A percentile compares a stretch with the other conserved stretches of the same genome.
Evolutionary conservation across 75 land plant species (phyloP).

Genomic region (Selaginella moellendorffii): DNA sequence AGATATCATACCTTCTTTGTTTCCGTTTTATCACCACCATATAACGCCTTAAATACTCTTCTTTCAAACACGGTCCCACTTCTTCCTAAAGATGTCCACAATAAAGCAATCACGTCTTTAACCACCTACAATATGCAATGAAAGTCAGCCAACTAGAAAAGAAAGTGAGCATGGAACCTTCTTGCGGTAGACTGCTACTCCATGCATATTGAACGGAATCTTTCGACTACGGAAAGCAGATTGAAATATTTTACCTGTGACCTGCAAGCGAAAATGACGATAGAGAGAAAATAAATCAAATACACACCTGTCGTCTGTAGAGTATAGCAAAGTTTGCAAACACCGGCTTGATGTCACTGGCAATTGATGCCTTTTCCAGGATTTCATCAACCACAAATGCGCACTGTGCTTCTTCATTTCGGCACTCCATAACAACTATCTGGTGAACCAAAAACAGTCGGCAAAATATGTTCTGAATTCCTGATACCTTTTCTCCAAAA

Average conservation of each 20-base stretch:
- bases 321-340: constrained; percentile 66
- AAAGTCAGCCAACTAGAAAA: too few species aligned
- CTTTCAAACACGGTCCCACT: constrained; percentile 54
- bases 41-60: constrained; percentile 67
- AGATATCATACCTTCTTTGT: constrained; percentile 41
- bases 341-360: constrained; percentile 11
- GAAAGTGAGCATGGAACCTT: too few species aligned
- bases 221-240: constrained; percentile 56
- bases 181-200: constrained; percentile 92
- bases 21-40: constrained; percentile 59
- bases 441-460: too few species aligned
- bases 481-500: constrained; percentile 75
- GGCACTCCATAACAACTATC: constrained; percentile 73
- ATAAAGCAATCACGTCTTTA: constrained; percentile 58
- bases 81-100: constrained; percentile 53
- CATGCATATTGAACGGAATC: constrained; percentile 91
- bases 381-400: constrained; percentile 83
- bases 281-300: neutral
- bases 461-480: too few species aligned
- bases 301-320: constrained; percentile 77
- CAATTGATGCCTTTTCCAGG: constrained; percentile 32
- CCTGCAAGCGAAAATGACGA: too few species aligned
- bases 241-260: constrained; percentile 82
- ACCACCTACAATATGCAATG: constrained; percentile 68
- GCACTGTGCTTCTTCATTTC: constrained; percentile 91